These are phyloP conservation scores for Solanum ahanhuiri DNA, from an alignment of 257 asterid genomes.

Conservation along the genomic window DNA sequence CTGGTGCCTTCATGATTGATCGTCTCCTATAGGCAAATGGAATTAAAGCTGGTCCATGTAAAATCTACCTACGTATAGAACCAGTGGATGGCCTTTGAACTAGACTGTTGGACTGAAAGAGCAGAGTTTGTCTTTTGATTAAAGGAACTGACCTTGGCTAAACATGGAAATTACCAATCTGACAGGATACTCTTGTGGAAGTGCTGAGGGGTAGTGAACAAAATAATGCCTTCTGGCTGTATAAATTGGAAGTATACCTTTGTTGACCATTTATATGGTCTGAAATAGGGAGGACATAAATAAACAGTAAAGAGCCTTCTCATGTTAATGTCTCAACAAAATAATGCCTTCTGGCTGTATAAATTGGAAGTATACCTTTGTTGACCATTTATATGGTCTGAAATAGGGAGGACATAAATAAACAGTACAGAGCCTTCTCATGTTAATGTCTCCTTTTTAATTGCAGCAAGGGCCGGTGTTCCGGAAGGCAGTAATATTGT, in stretches of 20 bases:
- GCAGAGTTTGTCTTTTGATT: not conserved
- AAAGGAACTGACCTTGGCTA: not conserved
- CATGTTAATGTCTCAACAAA: not conserved
- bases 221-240: not conserved
- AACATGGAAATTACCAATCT: not conserved
- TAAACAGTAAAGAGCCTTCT: not conserved
- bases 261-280: not conserved
- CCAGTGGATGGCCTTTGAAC: not conserved
- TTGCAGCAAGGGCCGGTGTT: constrained; percentile 25
- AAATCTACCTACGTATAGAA: not conserved
- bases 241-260: not conserved
- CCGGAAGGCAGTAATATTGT: constrained; percentile 35
- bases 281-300: not conserved
- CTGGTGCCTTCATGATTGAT: not conserved
- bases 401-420: not conserved
- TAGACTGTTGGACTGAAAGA: not conserved
- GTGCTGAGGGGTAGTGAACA: not conserved
- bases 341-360: not conserved
- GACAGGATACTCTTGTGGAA: not conserved
- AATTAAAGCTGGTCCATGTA: not conserved
- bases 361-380: not conserved
- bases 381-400: not conserved
- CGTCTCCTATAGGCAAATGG: not conserved
- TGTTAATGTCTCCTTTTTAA: not conserved
- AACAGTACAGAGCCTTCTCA: not conserved